Percentiles rank a stretch among this genome's conserved stretches.
Evolutionary conservation across 768 basidiomycete genomes (phyloP).

Genomic region (Russula abietina): DNA sequence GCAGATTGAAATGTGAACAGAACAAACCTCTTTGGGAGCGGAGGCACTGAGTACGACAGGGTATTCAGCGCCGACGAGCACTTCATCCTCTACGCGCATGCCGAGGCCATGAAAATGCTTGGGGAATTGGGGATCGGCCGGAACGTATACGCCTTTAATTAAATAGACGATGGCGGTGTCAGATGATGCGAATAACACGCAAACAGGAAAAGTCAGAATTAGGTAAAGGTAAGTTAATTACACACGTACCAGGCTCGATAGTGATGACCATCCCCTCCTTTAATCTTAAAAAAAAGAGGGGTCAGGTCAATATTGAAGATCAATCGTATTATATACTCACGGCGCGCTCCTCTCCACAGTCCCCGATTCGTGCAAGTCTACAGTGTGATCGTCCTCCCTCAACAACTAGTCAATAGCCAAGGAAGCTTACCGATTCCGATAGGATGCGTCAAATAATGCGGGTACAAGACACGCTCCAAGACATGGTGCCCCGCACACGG

Average conservation of each 20-base stretch:
- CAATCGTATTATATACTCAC: slow-evolving; percentile 34
- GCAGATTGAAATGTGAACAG: not conserved
- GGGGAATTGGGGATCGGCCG: slow-evolving; percentile 70
- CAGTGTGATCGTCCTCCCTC: slow-evolving; percentile 28
- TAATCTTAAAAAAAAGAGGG: slow-evolving; percentile 40
- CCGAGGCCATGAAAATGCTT: slow-evolving; percentile 86
- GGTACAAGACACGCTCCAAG: slow-evolving; percentile 72
- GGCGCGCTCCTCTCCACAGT: slow-evolving; percentile 48
- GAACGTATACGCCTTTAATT: slow-evolving; percentile 80
- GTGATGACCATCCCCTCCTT: slow-evolving; percentile 87
- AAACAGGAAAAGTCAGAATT: not conserved
- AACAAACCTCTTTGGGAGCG: slow-evolving; percentile 81
- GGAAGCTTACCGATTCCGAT: slow-evolving; percentile 70
- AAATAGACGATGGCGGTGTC: slow-evolving; percentile 10
- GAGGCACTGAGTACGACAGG: slow-evolving; percentile 58
- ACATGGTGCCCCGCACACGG: slow-evolving; percentile 47
- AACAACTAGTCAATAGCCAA: not conserved
- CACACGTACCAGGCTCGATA: slow-evolving; percentile 67
- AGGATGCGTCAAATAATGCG: slow-evolving; percentile 88
- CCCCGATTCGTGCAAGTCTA: slow-evolving; percentile 82
- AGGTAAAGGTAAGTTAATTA: not conserved
- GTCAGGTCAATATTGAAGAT: not conserved
- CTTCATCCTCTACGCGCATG: slow-evolving; percentile 89
- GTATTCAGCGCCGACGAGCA: slow-evolving; percentile 58
- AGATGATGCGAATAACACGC: not conserved